Percentiles rank a stretch among this genome's conserved stretches.
Evolutionary conservation across 1,284 basidiomycete genomes (phyloP).

Genomic region (Golubevia sp.): DNA sequence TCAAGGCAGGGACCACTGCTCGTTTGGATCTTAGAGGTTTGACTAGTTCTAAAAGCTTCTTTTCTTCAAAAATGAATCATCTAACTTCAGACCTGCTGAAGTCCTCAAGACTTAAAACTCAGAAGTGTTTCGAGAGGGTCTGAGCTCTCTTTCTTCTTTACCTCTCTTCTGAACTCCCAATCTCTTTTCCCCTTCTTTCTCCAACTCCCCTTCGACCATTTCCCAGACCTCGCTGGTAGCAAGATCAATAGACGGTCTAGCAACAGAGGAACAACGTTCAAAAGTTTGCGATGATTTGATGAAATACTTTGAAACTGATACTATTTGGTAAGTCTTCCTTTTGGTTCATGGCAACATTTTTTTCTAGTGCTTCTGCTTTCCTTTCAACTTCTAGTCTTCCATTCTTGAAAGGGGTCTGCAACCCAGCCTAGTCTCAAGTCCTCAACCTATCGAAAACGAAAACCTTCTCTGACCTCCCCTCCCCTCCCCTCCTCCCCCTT

Average conservation of each 20-base stretch:
- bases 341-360: not conserved
- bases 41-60: too few species aligned
- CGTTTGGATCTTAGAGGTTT: too few species aligned
- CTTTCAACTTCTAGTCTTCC: not conserved
- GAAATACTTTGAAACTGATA: conserved; percentile 91
- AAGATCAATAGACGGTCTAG: conserved; percentile 82
- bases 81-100: conserved; percentile 4
- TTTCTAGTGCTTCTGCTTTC: conserved; percentile 11
- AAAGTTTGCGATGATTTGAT: conserved; percentile 76
- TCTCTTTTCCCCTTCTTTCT: conserved; percentile 4
- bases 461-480: conserved; percentile 1
- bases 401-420: too few species aligned
- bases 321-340: conserved; percentile 74
- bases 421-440: too few species aligned
- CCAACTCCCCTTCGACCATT: conserved; percentile 8
- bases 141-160: conserved; percentile 5
- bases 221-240: conserved; percentile 82
- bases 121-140: too few species aligned
- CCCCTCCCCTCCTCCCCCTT: not conserved
- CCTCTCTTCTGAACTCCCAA: conserved; percentile 7
- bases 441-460: too few species aligned
- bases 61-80: conserved; percentile 10
- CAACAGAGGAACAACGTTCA: conserved; percentile 68
- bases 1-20: too few species aligned
- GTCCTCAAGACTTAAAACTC: too few species aligned